Conservation (phyloP, 2,329 filamentous ascomycete species). For the Coniochaeta sp. region DNA sequence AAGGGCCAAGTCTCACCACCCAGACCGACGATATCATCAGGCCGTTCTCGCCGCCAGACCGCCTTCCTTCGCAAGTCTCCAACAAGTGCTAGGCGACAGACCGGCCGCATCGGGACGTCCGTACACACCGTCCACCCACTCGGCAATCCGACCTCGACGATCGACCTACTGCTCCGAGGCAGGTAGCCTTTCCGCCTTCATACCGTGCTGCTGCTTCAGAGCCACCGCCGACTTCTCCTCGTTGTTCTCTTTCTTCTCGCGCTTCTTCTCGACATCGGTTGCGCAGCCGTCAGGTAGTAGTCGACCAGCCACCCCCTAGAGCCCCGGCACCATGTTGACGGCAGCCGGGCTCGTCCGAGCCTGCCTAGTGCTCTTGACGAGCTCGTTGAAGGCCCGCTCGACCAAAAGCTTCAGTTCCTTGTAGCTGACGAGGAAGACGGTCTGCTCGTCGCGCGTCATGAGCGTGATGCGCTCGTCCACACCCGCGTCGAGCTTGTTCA, state of each 20-base stretch:
- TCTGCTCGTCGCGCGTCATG: conserved; percentile 85
- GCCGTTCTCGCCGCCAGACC: background rate
- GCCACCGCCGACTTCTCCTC: background rate
- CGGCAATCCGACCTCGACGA: background rate
- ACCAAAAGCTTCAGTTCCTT: conserved; percentile 73
- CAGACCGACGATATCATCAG: background rate
- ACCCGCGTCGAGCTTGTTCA: conserved; percentile 91
- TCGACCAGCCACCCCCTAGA: background rate
- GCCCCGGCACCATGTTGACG: background rate
- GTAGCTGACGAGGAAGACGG: conserved; percentile 80
- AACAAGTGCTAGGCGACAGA: background rate
- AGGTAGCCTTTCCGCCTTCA: background rate
- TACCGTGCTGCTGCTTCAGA: too few species aligned
- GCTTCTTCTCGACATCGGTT: too few species aligned
- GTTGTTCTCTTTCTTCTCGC: too few species aligned
- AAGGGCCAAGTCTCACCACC: background rate
- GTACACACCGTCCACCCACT: background rate
- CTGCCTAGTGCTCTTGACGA: conserved; percentile 37
- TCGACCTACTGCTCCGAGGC: conserved; percentile 3
- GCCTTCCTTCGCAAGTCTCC: background rate
- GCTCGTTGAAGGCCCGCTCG: conserved; percentile 49
- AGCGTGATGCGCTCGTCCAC: conserved; percentile 79
- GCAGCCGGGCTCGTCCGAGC: conserved; percentile 3
- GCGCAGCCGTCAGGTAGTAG: background rate
- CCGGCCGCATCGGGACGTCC: background rate